phyloP scores from a whole-genome alignment of 495 filamentous ascomycete genomes.

The Clohesyomyces aquaticus region DNA sequence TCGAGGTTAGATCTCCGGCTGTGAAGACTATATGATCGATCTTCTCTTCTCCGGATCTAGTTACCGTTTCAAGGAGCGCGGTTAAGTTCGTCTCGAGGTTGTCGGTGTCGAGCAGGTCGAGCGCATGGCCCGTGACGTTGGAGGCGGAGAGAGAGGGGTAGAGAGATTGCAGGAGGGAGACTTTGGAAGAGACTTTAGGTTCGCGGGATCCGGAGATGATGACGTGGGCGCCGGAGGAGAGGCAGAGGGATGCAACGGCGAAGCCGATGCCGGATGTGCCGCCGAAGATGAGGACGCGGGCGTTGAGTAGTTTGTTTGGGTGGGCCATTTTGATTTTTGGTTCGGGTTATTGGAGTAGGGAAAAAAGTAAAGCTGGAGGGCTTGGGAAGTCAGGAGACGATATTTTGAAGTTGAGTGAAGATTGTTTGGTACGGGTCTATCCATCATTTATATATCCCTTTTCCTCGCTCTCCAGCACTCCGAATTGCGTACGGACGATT shows the following conservation, averaged over 20 bases:
- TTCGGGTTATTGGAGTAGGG: neutral
- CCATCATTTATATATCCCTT: neutral
- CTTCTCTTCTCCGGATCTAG: constrained; percentile 36
- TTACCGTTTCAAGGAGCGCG: constrained; percentile 50
- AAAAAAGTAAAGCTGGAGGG: no score
- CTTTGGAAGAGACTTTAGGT: constrained; percentile 48
- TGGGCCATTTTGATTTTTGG: constrained; percentile 26
- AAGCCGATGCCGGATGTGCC: constrained; percentile 40
- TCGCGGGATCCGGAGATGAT: constrained; percentile 58
- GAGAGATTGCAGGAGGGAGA: constrained; percentile 46
- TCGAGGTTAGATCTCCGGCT: constrained; percentile 55
- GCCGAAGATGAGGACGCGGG: constrained; percentile 36
- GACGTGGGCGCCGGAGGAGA: constrained; percentile 52
- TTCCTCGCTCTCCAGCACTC: neutral
- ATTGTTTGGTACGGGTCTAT: neutral
- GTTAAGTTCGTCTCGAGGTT: constrained; percentile 54
- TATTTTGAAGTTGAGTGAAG: no score
- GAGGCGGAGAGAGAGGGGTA: constrained; percentile 45
- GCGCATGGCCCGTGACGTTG: constrained; percentile 51
- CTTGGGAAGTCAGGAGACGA: no score
- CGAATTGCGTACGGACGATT: no score
- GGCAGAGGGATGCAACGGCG: constrained; percentile 26
- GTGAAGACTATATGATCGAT: constrained; percentile 68
- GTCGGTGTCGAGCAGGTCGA: constrained; percentile 54
- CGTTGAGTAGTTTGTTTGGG: constrained; percentile 25